Base-by-base conservation (phyloP, 805 yeast species). In the Cyberlindnera lachancei region DNA sequence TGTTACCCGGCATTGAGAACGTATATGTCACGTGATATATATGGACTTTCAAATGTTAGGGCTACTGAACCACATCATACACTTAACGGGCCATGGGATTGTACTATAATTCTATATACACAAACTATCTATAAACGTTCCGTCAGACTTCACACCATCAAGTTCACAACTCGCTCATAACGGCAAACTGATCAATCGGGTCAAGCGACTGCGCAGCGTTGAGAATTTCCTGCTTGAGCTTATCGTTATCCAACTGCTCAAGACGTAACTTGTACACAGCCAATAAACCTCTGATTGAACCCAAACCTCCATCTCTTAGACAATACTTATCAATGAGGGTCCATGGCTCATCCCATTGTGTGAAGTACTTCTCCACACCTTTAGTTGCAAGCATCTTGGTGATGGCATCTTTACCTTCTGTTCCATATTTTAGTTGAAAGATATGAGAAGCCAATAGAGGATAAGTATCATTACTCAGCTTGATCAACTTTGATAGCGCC, bases 341-440 rank as follows among this genome's bases (percentile, higher is more conserved):
- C 14, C 33, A 30, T 5, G 44, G 8, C 7, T 44, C 29, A 9
- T 23, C 33, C 25, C 41, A 46, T 17, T 44, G 38, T 5, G 32
- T 35, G 18, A 48, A 50, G 36, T 43, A 44, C 35, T 48, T 50
- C 20, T 36, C 45, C 14, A 50, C 30, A 18, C 52, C 48, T 39
- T 43, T 50, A 14, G 42, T 46, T 14, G 45, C 43, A 7, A 50
- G 35, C 30, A 46, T 42, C 33, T 46, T 42, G 25, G 45, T 42
- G 22, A 50, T 34, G 3, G 46, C 49, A 9, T 37, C 41, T 14
- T 15, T 23, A 7, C 14, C 36, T 12, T 40, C 43, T 8, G 41
- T 40, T 15, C 42, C 41, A 24, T 35, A 43, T 33, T 48, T 50
- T 23, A 50, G 30, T 13, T 28, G 25, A 22, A 50, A 27, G n/a